Evolutionary conservation across 257 asterid species (phyloP), one percentile per base, ranked within the genome.

Genomic region (Solanum sejunctum): DNA sequence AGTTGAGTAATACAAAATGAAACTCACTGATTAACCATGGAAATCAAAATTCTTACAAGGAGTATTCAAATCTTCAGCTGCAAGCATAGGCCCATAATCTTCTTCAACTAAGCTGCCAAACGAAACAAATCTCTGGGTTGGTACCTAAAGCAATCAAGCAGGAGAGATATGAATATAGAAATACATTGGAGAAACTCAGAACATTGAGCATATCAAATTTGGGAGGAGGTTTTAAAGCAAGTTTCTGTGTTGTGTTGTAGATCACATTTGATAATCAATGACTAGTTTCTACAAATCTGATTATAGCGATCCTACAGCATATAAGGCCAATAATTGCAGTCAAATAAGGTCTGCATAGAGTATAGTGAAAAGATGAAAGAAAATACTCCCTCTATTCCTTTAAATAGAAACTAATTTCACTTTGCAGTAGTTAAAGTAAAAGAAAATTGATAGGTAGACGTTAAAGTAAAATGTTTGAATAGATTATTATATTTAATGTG

Each of bases 21-120:
- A 78, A 26, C 49, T 52, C 28, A 36, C 64, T 26, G 64, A 52
- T 78, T 78, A 64, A 28, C 82, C 61, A 49, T 51, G 54, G 49
- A 78, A 51, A 78, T 52, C 49, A 78, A 26, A 78, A 77, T 28
- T 89, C 96, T 91, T 89, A 95, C 98, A 89, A 88, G 93, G 82
- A 84, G 89, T 85, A 85, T 81, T 83, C 82, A 26, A 86, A 72
- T 84, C 83, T 73, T 89, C 90, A 71, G 82, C 90, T 84, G 84
- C 84, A 57, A 88, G 85, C 26, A 54, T 94, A 77, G 55, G 52
- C 84, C 80, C 88, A 81, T 52, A 79, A 39, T 84, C 84, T 92
- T 87, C 91, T 52, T 52, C 64, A 83, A 77, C 61, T 57, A 80
- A 84, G 80, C 82, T 71, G 77, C 51, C 39, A 64, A 49, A 63